Base-by-base conservation (phyloP, 2,329 filamentous ascomycete species). In the Aspergillus niger region DNA sequence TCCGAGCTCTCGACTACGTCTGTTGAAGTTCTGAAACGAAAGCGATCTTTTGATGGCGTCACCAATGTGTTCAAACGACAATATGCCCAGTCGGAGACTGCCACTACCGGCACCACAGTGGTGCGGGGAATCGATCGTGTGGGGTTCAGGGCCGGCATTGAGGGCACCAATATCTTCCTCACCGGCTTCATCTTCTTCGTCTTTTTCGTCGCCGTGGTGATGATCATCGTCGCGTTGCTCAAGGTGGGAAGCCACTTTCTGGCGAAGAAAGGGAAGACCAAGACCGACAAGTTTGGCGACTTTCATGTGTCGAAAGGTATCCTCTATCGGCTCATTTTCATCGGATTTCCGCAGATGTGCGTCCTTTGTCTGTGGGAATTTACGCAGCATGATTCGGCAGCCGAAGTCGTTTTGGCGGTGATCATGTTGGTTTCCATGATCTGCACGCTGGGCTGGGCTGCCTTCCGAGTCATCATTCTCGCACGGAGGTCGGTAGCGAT, bases 361-460 rank as follows among this genome's bases (percentile, higher is more conserved):
- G 90, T 97, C 57, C 85, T 97, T 55, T 96, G 91, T 76, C 84
- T 97, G 66, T 97, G 93, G 93, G 92, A 98, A 75, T 89, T 97
- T 62, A 97, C 92, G 2, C 84, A 89, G 70, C 85, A 86, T 63
- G 93, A 98, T 77, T 97, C 94, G 1, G 81, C 89, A 5, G 93
- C 91, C 24, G 88, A 94, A 72, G 85, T 97, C 51, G 89, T 96
- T 44, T 82, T 97, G 30, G 93, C 92, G 30, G 86, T 95, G 64
- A 90, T 96, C 76, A 96, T 96, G 82, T 85, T 97, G 74, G 80
- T 96, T 69, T 89, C 90, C 62, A 89, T 96, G 83, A 81, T 88
- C 28, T 81, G 83, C 57, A 91, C 92, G 28, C 84, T 98, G 17
- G 88, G 79, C 20, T 97, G 91, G 91, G 93, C 92, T 41, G 88